Base-by-base conservation (phyloP, 768 basidiomycete species). In the Phylloporus sp. region DNA sequence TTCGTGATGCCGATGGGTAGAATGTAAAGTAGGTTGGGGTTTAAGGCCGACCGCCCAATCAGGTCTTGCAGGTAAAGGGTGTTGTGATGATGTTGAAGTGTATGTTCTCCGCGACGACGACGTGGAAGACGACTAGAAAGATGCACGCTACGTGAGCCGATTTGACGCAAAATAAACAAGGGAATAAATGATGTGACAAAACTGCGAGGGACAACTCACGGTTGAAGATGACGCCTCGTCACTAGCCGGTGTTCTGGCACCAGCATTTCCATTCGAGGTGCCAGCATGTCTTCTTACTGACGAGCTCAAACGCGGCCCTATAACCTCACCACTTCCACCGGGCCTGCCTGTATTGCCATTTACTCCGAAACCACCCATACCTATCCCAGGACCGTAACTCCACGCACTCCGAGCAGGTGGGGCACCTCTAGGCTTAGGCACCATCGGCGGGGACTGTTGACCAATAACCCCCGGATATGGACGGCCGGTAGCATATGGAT, bases 11-110 rank as follows among this genome's bases (percentile, higher is more conserved):
- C 81, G 74, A 20, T 69, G 69, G 1, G 75, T 67, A 24, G 75
- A 37, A 53, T 85, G 78, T 22, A 86, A 64, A 11, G 80, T 85
- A 23, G 83, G 81, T 49, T 87, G 83, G 0, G 87, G 79, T 62
- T 84, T 88, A 27, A 91, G 71, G 14, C 87, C 87, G 5, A 91
- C 86, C 15, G 90, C 89, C 90, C 90, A 92, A 62, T 92, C 90
- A 32, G 90, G 90, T 47, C 90, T 76, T 3, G 87, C 70, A 4
- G 90, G 90, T 31, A 92, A 73, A 13, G 89, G 90, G 46, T 82
- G 81, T 68, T 89, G 74, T 55, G 87, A 87, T 6, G 84, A 72
- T 1, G 77, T 79, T 27, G 87, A 88, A 2, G 85, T 86, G 53
- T 78, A 86, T 6, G 86, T 87, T 52, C 80, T 77, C 31, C 84